Conservation (phyloP, 352 stramenopile genomes). For the Pythium graminicola region DNA sequence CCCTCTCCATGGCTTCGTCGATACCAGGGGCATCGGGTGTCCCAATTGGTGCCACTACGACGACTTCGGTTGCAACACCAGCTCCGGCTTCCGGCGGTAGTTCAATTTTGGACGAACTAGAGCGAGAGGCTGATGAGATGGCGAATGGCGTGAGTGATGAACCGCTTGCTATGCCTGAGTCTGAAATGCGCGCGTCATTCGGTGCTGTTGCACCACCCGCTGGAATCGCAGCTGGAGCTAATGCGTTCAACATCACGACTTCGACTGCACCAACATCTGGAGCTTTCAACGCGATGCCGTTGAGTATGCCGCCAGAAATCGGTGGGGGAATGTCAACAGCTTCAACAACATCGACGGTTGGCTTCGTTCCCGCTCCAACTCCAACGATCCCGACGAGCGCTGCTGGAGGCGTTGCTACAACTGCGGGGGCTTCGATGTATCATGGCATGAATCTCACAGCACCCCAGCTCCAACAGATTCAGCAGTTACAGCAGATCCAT, state of each 20-base stretch:
- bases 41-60: conserved; percentile 7
- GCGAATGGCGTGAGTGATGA: conserved; percentile 75
- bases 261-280: conserved; percentile 15
- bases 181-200: conserved; percentile 49
- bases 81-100: conserved; percentile 29
- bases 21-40: conserved; percentile 10
- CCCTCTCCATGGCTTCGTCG: conserved; percentile 27
- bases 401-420: conserved; percentile 23
- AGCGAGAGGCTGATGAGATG: conserved; percentile 84
- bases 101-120: conserved; percentile 83
- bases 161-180: conserved; percentile 75
- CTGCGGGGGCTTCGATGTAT: conserved; percentile 47
- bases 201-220: conserved; percentile 26
- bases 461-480: conserved; percentile 75
- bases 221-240: conserved; percentile 22
- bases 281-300: conserved; percentile 44
- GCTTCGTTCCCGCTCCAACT: conserved; percentile 35
- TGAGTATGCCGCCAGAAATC: conserved; percentile 77
- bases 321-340: conserved; percentile 27
- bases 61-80: conserved; percentile 10
- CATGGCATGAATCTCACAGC: conserved; percentile 72
- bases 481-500: conserved; percentile 84
- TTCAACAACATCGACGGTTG: conserved; percentile 22
- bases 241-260: conserved; percentile 17
- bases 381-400: conserved; percentile 41